phyloP scores from a whole-genome alignment of 2,329 filamentous ascomycete genomes.

The Talaromyces sp. region DNA sequence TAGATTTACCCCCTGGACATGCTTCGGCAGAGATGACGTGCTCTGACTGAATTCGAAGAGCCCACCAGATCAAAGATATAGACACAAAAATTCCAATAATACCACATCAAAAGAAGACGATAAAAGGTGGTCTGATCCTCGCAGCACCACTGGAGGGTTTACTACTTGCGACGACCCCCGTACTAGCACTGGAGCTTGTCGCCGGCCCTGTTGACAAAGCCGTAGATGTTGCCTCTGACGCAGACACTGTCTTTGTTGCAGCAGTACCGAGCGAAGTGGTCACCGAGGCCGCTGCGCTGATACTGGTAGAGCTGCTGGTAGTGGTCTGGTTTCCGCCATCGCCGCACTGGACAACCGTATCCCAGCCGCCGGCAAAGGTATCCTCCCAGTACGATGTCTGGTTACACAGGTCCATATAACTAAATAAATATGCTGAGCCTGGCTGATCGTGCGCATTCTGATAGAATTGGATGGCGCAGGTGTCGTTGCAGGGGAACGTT shows the following conservation, averaged over 20 bases:
- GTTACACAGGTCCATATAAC: constrained; percentile 23
- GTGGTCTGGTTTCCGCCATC: constrained; percentile 19
- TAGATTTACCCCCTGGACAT: background rate
- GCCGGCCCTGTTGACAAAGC: constrained; percentile 1
- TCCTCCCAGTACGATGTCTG: constrained; percentile 27
- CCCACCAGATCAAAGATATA: background rate
- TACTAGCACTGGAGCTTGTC: constrained; percentile 6
- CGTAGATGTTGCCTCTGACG: background rate
- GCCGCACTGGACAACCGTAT: constrained; percentile 22
- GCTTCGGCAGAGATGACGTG: background rate
- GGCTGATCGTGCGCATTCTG: constrained; percentile 28
- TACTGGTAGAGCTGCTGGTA: constrained; percentile 18
- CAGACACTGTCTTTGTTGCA: background rate
- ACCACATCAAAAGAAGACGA: background rate
- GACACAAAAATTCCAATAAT: background rate
- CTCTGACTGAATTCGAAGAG: background rate
- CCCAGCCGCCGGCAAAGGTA: constrained; percentile 27
- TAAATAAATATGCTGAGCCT: constrained; percentile 27
- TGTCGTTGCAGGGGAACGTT: constrained; percentile 27
- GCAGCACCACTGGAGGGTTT: constrained; percentile 23
- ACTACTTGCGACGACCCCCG: constrained; percentile 14
- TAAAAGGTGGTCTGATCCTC: constrained; percentile 18
- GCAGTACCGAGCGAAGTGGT: background rate
- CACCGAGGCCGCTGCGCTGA: constrained; percentile 5
- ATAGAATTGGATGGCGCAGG: constrained; percentile 28